A percentile compares a stretch with the other conserved stretches of the same genome.
Conservation (phyloP, 225 moss, liverwort and hornwort species). For the Pseudoscleropodium purum region DNA sequence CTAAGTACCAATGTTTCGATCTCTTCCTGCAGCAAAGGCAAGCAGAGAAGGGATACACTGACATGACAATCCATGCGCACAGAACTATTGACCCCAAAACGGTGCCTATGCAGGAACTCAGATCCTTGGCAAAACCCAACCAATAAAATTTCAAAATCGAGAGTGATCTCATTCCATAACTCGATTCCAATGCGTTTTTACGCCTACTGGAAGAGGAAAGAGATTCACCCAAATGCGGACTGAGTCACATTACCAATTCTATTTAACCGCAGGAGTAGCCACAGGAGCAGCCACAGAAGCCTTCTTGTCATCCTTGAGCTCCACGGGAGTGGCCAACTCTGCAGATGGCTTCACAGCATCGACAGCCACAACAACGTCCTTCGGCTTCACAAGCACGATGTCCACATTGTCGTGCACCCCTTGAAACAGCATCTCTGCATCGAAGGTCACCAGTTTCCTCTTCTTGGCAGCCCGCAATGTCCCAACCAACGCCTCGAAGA, state of each 20-base stretch:
- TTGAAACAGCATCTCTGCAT: conserved; percentile 80
- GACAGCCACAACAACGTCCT: not conserved
- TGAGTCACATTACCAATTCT: not conserved
- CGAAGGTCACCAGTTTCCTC: conserved; percentile 69
- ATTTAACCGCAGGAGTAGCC: not conserved
- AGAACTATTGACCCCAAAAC: not conserved
- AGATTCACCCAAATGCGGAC: not conserved
- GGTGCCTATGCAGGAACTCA: not conserved
- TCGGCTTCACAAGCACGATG: conserved; percentile 52
- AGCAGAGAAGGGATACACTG: not conserved
- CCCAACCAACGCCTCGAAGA: conserved; percentile 87
- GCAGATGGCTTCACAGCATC: not conserved
- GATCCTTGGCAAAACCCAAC: not conserved
- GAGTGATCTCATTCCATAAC: not conserved
- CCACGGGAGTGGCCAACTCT: not conserved
- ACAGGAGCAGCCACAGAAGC: not conserved
- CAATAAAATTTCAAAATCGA: not conserved
- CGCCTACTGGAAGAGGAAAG: not conserved
- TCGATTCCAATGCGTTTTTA: not conserved
- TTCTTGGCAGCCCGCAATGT: conserved; percentile 92
- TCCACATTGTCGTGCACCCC: conserved; percentile 90
- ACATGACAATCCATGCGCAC: not conserved
- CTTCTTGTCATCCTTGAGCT: not conserved
- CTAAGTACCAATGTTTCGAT: not conserved
- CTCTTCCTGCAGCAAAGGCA: not conserved